phyloP scores from a whole-genome alignment of 2,329 filamentous ascomycete species.

The Aspergillus brasiliensis region DNA sequence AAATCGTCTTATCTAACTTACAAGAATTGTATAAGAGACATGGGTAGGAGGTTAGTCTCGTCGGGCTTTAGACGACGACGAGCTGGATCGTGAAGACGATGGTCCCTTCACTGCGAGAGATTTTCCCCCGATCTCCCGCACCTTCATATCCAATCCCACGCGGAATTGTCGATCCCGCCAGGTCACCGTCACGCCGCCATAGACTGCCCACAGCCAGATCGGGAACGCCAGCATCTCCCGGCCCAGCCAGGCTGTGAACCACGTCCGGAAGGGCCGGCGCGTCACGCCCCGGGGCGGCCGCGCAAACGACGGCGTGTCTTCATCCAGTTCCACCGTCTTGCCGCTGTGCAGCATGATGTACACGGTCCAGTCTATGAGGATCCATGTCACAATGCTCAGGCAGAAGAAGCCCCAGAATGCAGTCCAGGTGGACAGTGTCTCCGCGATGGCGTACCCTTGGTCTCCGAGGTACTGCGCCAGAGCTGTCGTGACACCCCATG shows the following conservation, averaged over 20 bases:
- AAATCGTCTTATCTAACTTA: neutral
- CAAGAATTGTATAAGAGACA: neutral
- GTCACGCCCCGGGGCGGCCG: slow-evolving; percentile 47
- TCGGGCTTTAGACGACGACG: slow-evolving; percentile 15
- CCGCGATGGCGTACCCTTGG: slow-evolving; percentile 41
- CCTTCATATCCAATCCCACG: slow-evolving; percentile 82
- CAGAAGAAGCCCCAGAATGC: slow-evolving; percentile 69
- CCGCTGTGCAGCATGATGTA: slow-evolving; percentile 75
- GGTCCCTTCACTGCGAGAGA: neutral
- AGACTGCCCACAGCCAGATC: slow-evolving; percentile 87
- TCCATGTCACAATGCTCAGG: slow-evolving; percentile 68
- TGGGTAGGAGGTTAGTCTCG: slow-evolving; percentile 1
- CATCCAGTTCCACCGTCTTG: slow-evolving; percentile 68
- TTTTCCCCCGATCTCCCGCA: slow-evolving; percentile 56
- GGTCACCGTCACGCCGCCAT: slow-evolving; percentile 80
- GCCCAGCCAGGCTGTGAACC: slow-evolving; percentile 81
- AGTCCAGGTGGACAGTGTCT: slow-evolving; percentile 65
- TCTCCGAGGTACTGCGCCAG: slow-evolving; percentile 62
- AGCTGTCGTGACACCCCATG: slow-evolving; percentile 72
- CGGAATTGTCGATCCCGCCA: slow-evolving; percentile 85
- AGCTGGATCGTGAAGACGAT: slow-evolving; percentile 1
- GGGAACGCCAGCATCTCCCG: slow-evolving; percentile 81
- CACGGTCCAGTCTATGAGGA: slow-evolving; percentile 70
- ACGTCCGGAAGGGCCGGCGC: slow-evolving; percentile 65
- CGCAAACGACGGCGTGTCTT: slow-evolving; percentile 74